Percentiles rank a stretch among this genome's conserved stretches.
These are phyloP conservation scores for Gnomoniopsis sp. DNA, from an alignment of 2,329 filamentous ascomycete genomes.

Conservation along the genomic window DNA sequence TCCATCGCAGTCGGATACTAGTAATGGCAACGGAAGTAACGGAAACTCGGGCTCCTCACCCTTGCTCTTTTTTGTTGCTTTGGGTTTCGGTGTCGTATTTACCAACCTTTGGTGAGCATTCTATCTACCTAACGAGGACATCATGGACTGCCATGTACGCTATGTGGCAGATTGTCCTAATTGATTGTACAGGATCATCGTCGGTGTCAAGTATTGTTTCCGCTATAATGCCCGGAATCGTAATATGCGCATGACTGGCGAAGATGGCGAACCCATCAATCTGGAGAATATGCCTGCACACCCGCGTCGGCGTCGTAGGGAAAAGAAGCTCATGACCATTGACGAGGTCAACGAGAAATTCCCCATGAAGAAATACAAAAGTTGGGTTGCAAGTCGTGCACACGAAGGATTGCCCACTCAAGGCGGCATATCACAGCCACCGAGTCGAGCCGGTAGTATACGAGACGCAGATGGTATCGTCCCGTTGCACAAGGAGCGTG, in stretches of 20 bases:
- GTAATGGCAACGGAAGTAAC: slow-evolving; percentile 20
- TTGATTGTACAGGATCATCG: slow-evolving; percentile 78
- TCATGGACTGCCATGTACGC: neutral
- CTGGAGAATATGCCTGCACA: slow-evolving; percentile 80
- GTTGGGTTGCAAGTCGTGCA: slow-evolving; percentile 81
- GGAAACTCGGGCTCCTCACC: slow-evolving; percentile 52
- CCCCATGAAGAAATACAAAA: slow-evolving; percentile 93
- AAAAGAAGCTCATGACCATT: slow-evolving; percentile 99
- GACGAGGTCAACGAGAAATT: slow-evolving; percentile 98
- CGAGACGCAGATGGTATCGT: slow-evolving; percentile 61
- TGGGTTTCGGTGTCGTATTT: slow-evolving; percentile 97
- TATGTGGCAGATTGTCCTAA: slow-evolving; percentile 21
- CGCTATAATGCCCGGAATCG: slow-evolving; percentile 94
- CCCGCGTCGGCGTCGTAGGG: slow-evolving; percentile 79
- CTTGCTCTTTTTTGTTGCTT: slow-evolving; percentile 86
- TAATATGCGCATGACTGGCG: slow-evolving; percentile 64
- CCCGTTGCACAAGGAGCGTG: slow-evolving; percentile 42
- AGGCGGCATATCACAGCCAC: slow-evolving; percentile 75
- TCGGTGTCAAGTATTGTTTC: slow-evolving; percentile 99
- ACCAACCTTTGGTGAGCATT: slow-evolving; percentile 91
- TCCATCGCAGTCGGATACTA: neutral
- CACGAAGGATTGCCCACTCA: slow-evolving; percentile 78
- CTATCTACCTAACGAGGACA: neutral
- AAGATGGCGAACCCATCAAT: slow-evolving; percentile 85
- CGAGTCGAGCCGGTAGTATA: slow-evolving; percentile 71